These are phyloP conservation scores for Lichtheimia hyalospora DNA, from an alignment of 371 early-diverging fungal species.

Conservation along the genomic window DNA sequence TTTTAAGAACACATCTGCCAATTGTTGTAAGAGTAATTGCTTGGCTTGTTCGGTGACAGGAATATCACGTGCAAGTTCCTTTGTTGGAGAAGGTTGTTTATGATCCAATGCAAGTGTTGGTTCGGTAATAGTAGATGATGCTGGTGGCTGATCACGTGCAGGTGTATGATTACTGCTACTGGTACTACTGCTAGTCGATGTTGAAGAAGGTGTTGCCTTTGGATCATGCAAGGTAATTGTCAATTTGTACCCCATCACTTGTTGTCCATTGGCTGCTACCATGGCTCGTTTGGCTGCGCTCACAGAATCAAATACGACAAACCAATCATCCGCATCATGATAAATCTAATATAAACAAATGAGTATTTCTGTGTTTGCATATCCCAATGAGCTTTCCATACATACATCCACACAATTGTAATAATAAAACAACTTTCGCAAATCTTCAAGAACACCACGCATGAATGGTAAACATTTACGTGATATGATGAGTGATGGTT, in stretches of 20 bases:
- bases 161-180: background rate
- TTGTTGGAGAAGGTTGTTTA: too few species aligned
- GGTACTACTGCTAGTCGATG: background rate
- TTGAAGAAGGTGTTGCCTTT: background rate
- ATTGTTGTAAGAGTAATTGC: constrained; percentile 44
- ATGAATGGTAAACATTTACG: constrained; percentile 56
- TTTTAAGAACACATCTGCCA: constrained; percentile 60
- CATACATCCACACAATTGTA: constrained; percentile 40
- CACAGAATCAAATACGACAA: constrained; percentile 55
- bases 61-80: background rate
- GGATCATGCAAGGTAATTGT: constrained; percentile 38
- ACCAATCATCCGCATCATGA: constrained; percentile 60
- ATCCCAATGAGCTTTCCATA: background rate
- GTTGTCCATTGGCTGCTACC: constrained; percentile 41
- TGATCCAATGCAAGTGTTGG: background rate
- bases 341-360: constrained; percentile 13
- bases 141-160: background rate
- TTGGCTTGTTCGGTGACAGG: constrained; percentile 26
- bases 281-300: constrained; percentile 52
- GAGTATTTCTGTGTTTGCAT: too few species aligned
- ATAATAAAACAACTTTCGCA: constrained; percentile 38
- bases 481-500: constrained; percentile 51
- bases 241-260: constrained; percentile 46
- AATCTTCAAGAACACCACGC: constrained; percentile 49
- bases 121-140: background rate